phyloP scores from a whole-genome alignment of 352 stramenopile genomes.

The Phytophthora sansomeana region DNA sequence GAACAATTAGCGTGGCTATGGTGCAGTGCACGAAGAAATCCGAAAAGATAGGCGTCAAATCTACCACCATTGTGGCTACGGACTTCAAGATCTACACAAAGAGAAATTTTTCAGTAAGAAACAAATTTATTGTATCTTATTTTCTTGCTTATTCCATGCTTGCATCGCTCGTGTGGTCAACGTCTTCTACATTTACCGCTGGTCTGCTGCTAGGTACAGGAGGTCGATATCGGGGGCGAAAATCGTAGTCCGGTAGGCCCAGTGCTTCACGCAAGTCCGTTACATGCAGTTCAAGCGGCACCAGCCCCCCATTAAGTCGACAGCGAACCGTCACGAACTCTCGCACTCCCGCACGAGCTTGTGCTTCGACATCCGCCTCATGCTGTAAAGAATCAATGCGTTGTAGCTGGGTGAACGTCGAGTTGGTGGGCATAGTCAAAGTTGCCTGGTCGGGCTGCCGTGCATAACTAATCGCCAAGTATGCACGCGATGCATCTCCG shows the following conservation, averaged over 20 bases:
- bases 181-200: neutral
- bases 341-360: neutral
- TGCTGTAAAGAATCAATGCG: neutral
- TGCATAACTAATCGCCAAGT: slow-evolving; percentile 5
- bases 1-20: neutral
- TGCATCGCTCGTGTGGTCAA: neutral
- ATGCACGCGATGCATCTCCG: no score
- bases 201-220: neutral
- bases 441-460: no score
- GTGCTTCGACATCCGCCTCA: neutral
- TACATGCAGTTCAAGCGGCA: neutral
- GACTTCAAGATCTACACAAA: neutral
- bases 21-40: neutral
- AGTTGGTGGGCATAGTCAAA: neutral
- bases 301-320: neutral
- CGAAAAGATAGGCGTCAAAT: neutral
- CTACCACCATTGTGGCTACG: neutral
- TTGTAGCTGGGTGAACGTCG: neutral
- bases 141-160: neutral
- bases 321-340: neutral
- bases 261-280: neutral
- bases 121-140: no score
- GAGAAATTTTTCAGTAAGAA: no score
- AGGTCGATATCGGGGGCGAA: neutral
- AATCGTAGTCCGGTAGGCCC: neutral